phyloP scores from a whole-genome alignment of 768 basidiomycete species.

The Roridomyces roridus region DNA sequence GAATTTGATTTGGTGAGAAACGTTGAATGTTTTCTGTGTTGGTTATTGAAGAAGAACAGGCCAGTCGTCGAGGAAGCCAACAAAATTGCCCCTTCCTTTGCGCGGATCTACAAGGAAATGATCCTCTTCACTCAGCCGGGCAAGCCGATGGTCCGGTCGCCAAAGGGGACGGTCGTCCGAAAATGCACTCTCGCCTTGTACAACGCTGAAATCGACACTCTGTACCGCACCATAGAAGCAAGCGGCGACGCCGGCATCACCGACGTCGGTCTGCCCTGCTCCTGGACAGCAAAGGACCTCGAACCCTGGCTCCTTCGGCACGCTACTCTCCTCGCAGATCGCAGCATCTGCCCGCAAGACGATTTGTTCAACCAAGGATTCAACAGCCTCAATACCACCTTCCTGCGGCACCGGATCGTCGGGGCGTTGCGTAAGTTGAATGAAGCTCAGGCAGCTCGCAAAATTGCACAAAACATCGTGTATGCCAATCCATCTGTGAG shows the following conservation, averaged over 20 bases:
- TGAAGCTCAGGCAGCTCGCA: constrained; percentile 18
- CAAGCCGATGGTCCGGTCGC: constrained; percentile 50
- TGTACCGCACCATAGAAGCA: too few species aligned
- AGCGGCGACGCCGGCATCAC: too few species aligned
- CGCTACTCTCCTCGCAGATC: constrained; percentile 19
- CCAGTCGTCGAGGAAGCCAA: constrained; percentile 51
- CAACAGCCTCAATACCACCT: constrained; percentile 45
- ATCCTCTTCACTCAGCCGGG: constrained; percentile 46
- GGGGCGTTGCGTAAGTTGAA: constrained; percentile 31
- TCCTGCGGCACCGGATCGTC: constrained; percentile 44
- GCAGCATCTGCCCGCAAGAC: constrained; percentile 8
- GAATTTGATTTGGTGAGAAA: constrained; percentile 49
- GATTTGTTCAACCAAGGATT: constrained; percentile 43
- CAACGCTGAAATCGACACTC: constrained; percentile 48
- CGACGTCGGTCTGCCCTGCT: constrained; percentile 20
- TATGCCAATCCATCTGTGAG: constrained; percentile 23
- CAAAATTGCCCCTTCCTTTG: constrained; percentile 41
- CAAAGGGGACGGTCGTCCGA: constrained; percentile 55
- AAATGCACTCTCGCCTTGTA: constrained; percentile 50
- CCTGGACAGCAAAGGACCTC: constrained; percentile 23
- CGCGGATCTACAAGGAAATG: too few species aligned
- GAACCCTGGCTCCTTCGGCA: constrained; percentile 30
- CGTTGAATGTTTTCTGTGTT: background rate
- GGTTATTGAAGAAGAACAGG: too few species aligned
- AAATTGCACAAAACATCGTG: constrained; percentile 44